Evolutionary conservation across 2,329 filamentous ascomycete species (phyloP).

Genomic region (Dothistroma septosporum): DNA sequence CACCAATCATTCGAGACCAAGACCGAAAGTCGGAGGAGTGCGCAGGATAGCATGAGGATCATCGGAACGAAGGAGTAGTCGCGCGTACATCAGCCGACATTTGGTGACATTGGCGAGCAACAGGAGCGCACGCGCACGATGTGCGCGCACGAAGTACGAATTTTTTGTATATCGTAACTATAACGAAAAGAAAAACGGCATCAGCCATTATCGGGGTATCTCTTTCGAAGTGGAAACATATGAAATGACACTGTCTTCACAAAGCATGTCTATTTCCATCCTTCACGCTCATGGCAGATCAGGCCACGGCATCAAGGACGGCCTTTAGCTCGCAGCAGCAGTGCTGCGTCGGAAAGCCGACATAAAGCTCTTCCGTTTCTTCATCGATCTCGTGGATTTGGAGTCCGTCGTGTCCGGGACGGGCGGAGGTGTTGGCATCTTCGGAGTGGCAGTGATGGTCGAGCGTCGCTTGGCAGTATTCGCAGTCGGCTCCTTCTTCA

Average conservation of each 20-base stretch:
- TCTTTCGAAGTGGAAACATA: not conserved
- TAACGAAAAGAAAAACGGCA: not conserved
- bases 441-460: slow-evolving; percentile 28
- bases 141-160: not conserved
- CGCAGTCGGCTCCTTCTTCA: slow-evolving; percentile 19
- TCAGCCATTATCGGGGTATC: slow-evolving; percentile 3
- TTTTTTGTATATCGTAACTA: not conserved
- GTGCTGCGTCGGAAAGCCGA: slow-evolving; percentile 38
- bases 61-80: slow-evolving; percentile 12
- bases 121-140: not conserved
- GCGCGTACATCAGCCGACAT: not conserved
- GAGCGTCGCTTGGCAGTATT: slow-evolving; percentile 31
- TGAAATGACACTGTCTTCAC: not conserved
- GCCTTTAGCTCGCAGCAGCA: slow-evolving; percentile 1
- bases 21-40: slow-evolving; percentile 16
- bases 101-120: not conserved
- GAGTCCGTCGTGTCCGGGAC: slow-evolving; percentile 4
- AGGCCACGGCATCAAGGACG: not conserved
- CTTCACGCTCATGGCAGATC: not conserved
- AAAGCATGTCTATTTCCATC: not conserved
- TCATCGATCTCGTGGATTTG: slow-evolving; percentile 28
- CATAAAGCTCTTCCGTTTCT: slow-evolving; percentile 47
- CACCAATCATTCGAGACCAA: slow-evolving; percentile 22
- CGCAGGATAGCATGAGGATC: slow-evolving; percentile 15
- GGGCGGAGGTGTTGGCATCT: slow-evolving; percentile 21